These are phyloP conservation scores for Colletotrichum sp. DNA, from an alignment of 2,329 filamentous ascomycete species.

Conservation along the genomic window DNA sequence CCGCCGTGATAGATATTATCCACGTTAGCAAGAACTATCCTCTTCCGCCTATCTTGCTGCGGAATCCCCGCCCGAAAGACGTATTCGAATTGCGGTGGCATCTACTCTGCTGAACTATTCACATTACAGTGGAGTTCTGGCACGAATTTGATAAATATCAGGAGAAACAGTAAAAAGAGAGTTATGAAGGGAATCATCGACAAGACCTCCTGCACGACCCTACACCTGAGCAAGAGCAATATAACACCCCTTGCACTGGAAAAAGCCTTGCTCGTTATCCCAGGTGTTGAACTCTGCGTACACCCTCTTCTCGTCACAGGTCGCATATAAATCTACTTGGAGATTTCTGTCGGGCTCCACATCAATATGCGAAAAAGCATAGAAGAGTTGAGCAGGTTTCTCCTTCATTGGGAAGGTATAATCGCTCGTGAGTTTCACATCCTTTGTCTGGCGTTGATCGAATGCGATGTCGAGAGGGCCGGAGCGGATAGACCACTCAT, in stretches of 20 bases:
- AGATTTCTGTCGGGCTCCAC: background rate
- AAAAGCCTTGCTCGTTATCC: background rate
- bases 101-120: no score
- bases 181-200: no score
- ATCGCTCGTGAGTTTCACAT: accelerated
- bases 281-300: background rate
- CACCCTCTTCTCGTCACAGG: background rate
- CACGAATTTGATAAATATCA: no score
- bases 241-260: background rate
- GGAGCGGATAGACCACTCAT: background rate
- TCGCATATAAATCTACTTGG: background rate
- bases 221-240: background rate
- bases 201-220: no score
- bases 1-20: no score
- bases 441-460: background rate
- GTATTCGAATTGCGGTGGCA: no score
- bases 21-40: no score
- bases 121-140: no score
- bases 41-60: no score
- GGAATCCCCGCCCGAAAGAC: no score
- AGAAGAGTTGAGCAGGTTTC: background rate
- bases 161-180: no score
- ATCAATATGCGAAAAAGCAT: background rate
- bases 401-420: background rate
- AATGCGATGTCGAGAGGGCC: background rate